Evolutionary conservation across 1,284 basidiomycete species (phyloP), one percentile per base, ranked within the genome.

Genomic region (Trametes versicolor): DNA sequence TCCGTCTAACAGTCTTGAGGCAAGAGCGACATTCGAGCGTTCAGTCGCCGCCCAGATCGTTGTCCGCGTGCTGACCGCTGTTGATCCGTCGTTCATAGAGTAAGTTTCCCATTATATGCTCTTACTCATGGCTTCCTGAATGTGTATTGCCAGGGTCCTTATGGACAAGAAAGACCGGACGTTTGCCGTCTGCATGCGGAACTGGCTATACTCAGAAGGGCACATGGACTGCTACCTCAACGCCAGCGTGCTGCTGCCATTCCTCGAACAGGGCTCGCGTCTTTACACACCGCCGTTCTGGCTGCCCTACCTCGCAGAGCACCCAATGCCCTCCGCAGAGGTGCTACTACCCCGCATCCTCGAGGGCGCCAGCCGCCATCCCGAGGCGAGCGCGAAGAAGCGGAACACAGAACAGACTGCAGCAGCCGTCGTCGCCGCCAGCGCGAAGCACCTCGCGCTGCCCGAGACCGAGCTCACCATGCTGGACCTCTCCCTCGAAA

Each of bases 1-100:
- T 21, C 63, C 63, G 3, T 37, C 50, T 0, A 50, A 60, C 15
- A 61, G 54, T 17, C 39, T 58, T 8, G 49, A 32, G 49, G 39
- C 27, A 4, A 15, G 10, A 2, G 19, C 54, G 41, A 17, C 12
- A n/a, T 58, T 60, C n/a, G 63, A 64, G 25, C 58, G 58, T 39
- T 47, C 56, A 9, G 54, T 55, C 8, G 19, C 60, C 9, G 29
- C 45, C 6, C 63, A 60, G 32, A 51, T 60, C 4, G 32, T 52
- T 4, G 37, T 2, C 19, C 39, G 58, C 29, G 15, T 60, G 32
- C 3, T 32, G 27, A 43, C 32, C 4, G 17, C 45, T 27, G 41
- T 60, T 10, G 63, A 64, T 29, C 58, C 63, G 6, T 58, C 61
- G 1, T 60, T 64, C 15, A 36, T 60, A 19, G 54, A 64, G 63